phyloP scores from a whole-genome alignment of 2,329 filamentous ascomycete genomes.

The Cryphonectria carpinicola region DNA sequence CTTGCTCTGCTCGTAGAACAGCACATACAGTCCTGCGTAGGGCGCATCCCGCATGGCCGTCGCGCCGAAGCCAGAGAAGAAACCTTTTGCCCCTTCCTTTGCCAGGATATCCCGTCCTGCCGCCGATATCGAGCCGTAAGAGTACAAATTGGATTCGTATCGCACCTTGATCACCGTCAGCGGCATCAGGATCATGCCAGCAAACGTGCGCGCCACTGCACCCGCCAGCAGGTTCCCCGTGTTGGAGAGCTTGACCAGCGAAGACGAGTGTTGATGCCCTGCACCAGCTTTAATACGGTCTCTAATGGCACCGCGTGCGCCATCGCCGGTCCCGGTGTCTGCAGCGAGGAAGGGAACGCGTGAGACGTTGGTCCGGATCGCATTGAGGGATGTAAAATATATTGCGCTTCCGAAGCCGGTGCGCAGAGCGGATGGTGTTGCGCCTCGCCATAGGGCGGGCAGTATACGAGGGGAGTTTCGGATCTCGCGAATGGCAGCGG shows the following conservation, averaged over 20 bases:
- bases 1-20: conserved; percentile 90
- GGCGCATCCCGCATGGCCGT: conserved; percentile 94
- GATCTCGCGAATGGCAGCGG: conserved; percentile 71
- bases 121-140: conserved; percentile 74
- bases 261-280: conserved; percentile 63
- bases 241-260: conserved; percentile 80
- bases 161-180: conserved; percentile 96
- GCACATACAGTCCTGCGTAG: conserved; percentile 91
- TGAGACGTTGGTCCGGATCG: conserved; percentile 72
- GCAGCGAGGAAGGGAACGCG: conserved; percentile 43
- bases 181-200: conserved; percentile 92
- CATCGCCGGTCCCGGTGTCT: conserved; percentile 32
- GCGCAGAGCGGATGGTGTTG: conserved; percentile 86
- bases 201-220: conserved; percentile 79
- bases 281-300: conserved; percentile 54
- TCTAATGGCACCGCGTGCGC: conserved; percentile 27
- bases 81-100: conserved; percentile 76
- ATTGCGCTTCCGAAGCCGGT: conserved; percentile 92
- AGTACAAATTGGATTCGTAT: conserved; percentile 87
- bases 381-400: conserved; percentile 90
- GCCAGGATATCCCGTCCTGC: conserved; percentile 76
- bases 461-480: conserved; percentile 65
- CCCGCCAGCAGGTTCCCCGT: conserved; percentile 85
- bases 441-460: conserved; percentile 86
- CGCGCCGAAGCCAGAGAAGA: conserved; percentile 92